Percentiles rank a stretch among this genome's conserved stretches.
These are phyloP conservation scores for Trifolium dubium DNA, from an alignment of 306 rosid species.

Conservation along the genomic window DNA sequence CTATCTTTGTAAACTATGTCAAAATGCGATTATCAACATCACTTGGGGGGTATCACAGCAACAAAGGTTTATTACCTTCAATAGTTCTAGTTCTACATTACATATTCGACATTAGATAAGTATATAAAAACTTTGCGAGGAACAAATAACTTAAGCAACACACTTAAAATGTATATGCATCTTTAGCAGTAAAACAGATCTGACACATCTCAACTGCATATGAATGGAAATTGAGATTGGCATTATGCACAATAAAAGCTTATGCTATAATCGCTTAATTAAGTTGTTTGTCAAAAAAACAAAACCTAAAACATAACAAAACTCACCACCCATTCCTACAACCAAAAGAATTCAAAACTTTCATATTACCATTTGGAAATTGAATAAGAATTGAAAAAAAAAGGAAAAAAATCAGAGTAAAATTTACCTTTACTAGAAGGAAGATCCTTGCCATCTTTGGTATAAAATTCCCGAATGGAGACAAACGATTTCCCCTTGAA, in stretches of 20 bases:
- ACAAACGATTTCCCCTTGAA: conserved; percentile 81
- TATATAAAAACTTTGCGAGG: background rate
- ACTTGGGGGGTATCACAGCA: no score
- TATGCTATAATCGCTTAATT: no score
- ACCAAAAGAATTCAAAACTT: no score
- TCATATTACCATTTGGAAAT: background rate
- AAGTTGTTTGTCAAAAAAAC: no score
- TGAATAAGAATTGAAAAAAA: conserved; percentile 13
- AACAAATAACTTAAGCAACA: background rate
- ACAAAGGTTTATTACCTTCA: background rate
- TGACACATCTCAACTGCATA: no score
- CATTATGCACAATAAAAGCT: no score
- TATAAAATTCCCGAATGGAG: conserved; percentile 73
- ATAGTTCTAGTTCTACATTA: conserved; percentile 22
- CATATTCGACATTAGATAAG: conserved; percentile 1
- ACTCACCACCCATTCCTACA: no score
- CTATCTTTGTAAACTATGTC: background rate
- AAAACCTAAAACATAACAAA: no score
- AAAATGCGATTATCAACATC: background rate
- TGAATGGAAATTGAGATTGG: no score
- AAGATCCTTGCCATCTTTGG: conserved; percentile 77
- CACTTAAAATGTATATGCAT: no score
- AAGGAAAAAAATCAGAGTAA: background rate
- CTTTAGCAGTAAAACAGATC: no score
- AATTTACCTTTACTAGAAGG: conserved; percentile 78